A percentile compares a stretch with the other conserved stretches of the same genome.
These are phyloP conservation scores for Penicillium flavigenum DNA, from an alignment of 495 filamentous ascomycete species.

Conservation along the genomic window DNA sequence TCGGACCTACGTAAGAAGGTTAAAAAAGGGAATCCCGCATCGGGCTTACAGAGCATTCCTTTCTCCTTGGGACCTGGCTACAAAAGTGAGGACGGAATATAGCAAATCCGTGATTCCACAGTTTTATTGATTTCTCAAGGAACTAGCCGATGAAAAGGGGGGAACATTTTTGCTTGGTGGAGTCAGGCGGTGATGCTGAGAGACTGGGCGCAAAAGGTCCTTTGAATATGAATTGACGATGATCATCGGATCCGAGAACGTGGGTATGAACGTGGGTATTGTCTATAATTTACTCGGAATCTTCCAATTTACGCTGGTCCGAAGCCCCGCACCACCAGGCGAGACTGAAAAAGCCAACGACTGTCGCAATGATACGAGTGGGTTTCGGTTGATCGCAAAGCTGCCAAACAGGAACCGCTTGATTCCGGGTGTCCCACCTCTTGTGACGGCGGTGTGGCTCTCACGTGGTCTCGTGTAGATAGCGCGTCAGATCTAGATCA, in stretches of 20 bases:
- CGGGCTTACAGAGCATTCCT: conserved; percentile 13
- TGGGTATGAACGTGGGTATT: conserved; percentile 3
- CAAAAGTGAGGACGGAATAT: background rate
- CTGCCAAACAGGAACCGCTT: conserved; percentile 31
- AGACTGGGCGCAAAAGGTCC: conserved; percentile 10
- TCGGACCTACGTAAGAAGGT: conserved; percentile 29
- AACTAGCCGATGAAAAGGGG: conserved; percentile 7
- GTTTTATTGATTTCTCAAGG: background rate
- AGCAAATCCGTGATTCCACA: background rate
- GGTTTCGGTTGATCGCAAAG: conserved; percentile 29
- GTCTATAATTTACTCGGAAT: conserved; percentile 3
- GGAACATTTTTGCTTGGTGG: conserved; percentile 13
- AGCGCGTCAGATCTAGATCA: conserved; percentile 23
- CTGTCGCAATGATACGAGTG: conserved; percentile 26
- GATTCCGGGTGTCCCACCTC: conserved; percentile 22
- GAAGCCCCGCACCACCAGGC: background rate
- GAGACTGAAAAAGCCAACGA: conserved; percentile 15
- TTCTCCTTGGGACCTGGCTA: conserved; percentile 12
- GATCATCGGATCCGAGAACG: conserved; percentile 16
- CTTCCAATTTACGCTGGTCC: background rate
- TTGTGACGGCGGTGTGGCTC: conserved; percentile 25
- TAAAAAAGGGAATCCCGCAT: conserved; percentile 15
- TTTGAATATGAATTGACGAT: conserved; percentile 1
- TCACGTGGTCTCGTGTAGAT: conserved; percentile 32
- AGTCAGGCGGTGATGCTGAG: conserved; percentile 10